Evolutionary conservation across 2,329 filamentous ascomycete species (phyloP).

Genomic region (Alternaria sp.): DNA sequence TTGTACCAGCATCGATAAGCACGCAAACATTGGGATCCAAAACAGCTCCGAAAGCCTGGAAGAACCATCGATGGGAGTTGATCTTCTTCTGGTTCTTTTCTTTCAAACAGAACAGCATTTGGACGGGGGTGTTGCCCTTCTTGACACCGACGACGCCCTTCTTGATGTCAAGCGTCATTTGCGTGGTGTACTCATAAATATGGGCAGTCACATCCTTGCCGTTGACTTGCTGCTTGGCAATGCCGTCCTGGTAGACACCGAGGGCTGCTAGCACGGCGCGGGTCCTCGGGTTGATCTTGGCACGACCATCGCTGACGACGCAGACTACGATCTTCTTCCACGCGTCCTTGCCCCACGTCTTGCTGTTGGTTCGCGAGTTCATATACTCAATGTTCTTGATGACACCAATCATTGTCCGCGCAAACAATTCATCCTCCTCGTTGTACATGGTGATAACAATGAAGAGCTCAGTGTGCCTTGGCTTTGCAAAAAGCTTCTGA

Average conservation of each 20-base stretch:
- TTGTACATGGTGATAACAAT: slow-evolving; percentile 99
- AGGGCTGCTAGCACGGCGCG: slow-evolving; percentile 89
- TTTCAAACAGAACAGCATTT: slow-evolving; percentile 97
- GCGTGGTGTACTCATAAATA: slow-evolving; percentile 92
- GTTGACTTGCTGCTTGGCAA: slow-evolving; percentile 98
- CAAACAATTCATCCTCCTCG: slow-evolving; percentile 95
- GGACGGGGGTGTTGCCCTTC: slow-evolving; percentile 85
- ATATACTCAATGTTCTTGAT: slow-evolving; percentile 99
- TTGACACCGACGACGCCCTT: slow-evolving; percentile 87
- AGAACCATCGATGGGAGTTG: slow-evolving; percentile 99
- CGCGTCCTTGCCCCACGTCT: slow-evolving; percentile 97
- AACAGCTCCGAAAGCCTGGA: slow-evolving; percentile 92
- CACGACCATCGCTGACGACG: slow-evolving; percentile 94
- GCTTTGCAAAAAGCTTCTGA: slow-evolving; percentile 91
- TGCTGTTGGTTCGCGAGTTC: slow-evolving; percentile 90
- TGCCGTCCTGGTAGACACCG: slow-evolving; percentile 97
- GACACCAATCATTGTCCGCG: slow-evolving; percentile 93
- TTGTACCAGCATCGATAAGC: slow-evolving; percentile 93
- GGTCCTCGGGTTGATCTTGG: slow-evolving; percentile 94
- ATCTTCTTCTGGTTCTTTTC: slow-evolving; percentile 99
- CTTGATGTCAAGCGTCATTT: slow-evolving; percentile 88
- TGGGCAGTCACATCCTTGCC: slow-evolving; percentile 95
- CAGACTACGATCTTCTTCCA: slow-evolving; percentile 99
- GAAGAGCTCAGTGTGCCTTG: slow-evolving; percentile 91
- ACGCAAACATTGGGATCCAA: slow-evolving; percentile 97